phyloP scores from a whole-genome alignment of 2,329 filamentous ascomycete genomes.

The Arthrobotrys iridis region DNA sequence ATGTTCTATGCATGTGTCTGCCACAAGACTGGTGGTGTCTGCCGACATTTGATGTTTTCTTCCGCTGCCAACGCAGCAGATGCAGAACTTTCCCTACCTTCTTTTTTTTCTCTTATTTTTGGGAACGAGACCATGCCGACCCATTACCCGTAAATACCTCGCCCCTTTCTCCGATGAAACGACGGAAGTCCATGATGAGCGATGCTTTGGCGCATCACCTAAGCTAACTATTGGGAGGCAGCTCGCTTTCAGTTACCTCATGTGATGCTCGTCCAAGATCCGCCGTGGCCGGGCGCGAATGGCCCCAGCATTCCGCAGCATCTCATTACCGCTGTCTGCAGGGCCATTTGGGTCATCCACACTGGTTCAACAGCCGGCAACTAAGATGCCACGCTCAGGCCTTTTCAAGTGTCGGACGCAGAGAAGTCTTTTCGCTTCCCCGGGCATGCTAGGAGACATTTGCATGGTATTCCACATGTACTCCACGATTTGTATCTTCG shows the following conservation, averaged over 20 bases:
- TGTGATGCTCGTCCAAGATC: background rate
- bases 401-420: background rate
- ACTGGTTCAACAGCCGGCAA: background rate
- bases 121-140: too few relatives aligned
- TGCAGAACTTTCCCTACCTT: too few relatives aligned
- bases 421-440: background rate
- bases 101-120: too few relatives aligned
- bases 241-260: background rate
- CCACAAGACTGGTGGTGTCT: too few relatives aligned
- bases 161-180: background rate
- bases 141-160: too few relatives aligned
- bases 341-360: background rate
- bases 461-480: too few relatives aligned
- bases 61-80: too few relatives aligned
- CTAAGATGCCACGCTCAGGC: background rate
- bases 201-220: background rate
- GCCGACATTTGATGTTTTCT: too few relatives aligned
- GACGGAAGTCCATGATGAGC: background rate
- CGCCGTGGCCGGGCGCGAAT: slow-evolving; percentile 5
- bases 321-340: slow-evolving; percentile 22
- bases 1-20: too few relatives aligned
- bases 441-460: background rate
- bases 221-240: background rate
- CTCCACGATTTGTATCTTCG: too few relatives aligned
- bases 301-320: background rate